Evolutionary conservation across 164 flowering plant species (phyloP).

Genomic region (Houttuynia cordata): DNA sequence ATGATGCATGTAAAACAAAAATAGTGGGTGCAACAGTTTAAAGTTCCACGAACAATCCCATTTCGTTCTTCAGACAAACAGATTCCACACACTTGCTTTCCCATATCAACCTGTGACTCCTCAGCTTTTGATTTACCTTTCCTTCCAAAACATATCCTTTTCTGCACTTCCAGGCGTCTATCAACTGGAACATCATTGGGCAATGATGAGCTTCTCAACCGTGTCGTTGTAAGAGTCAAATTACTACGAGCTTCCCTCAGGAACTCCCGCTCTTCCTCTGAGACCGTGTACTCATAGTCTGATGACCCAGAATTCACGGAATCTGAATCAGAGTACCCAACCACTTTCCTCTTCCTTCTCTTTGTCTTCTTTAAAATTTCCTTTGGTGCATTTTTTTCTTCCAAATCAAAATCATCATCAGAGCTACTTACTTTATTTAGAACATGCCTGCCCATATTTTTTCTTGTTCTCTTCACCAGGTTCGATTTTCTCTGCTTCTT

Average conservation of each 20-base stretch:
- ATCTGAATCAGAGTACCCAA: constrained; percentile 57
- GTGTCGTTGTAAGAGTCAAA: constrained; percentile 15
- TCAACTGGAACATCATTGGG: constrained; percentile 12
- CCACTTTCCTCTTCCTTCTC: constrained; percentile 10
- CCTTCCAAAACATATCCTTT: constrained; percentile 18
- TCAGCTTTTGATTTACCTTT: constrained; percentile 75
- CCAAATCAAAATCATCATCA: constrained; percentile 21
- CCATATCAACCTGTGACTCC: constrained; percentile 30
- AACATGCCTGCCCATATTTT: constrained; percentile 8
- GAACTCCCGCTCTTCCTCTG: constrained; percentile 89
- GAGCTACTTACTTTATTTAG: constrained; percentile 19
- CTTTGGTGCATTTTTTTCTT: constrained; percentile 10
- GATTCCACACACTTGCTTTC: constrained; percentile 84
- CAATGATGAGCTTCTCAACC: constrained; percentile 34
- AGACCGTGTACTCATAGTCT: constrained; percentile 61
- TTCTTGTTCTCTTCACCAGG: constrained; percentile 11
- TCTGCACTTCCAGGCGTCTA: constrained; percentile 10
- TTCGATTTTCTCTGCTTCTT: constrained; percentile 30
- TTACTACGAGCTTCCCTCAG: constrained; percentile 50
- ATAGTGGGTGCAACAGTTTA: constrained; percentile 77
- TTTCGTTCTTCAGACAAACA: constrained; percentile 88
- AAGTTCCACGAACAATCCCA: constrained; percentile 56
- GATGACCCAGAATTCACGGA: constrained; percentile 45
- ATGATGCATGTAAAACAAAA: constrained; percentile 88
- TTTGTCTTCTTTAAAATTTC: constrained; percentile 9